Conservation (phyloP, 2,329 filamentous ascomycete species). For the Tolypocladium ophioglossoides region DNA sequence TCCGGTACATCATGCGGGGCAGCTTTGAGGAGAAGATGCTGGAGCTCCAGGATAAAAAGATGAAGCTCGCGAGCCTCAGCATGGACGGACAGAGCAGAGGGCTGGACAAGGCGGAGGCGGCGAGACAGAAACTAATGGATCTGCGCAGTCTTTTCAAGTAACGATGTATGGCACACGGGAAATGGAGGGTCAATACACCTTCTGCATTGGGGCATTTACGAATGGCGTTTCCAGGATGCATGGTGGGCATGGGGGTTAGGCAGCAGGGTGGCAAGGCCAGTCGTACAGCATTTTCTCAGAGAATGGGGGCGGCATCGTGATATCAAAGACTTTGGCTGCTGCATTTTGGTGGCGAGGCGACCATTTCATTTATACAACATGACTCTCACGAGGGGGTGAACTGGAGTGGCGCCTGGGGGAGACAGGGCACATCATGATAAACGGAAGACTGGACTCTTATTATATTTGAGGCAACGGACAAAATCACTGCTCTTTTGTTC, state of each 20-base stretch:
- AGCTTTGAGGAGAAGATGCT: slow-evolving; percentile 96
- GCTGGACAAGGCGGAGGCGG: slow-evolving; percentile 40
- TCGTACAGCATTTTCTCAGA: not conserved
- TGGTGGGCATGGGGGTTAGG: not conserved
- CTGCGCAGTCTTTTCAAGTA: slow-evolving; percentile 48
- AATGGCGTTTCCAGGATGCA: slow-evolving; percentile 1
- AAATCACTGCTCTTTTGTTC: not conserved
- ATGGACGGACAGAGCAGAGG: slow-evolving; percentile 55
- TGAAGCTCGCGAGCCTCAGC: slow-evolving; percentile 76
- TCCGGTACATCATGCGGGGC: slow-evolving; percentile 77
- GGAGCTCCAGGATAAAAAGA: slow-evolving; percentile 83
- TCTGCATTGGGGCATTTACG: not conserved
- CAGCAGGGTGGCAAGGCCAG: not conserved
- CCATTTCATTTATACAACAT: not conserved
- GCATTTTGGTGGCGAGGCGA: not conserved
- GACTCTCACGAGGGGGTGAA: slow-evolving; percentile 1
- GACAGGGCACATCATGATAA: not conserved
- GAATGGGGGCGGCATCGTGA: not conserved
- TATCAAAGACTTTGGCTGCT: not conserved
- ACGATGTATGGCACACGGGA: not conserved
- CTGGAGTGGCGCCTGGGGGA: not conserved
- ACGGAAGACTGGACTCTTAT: not conserved
- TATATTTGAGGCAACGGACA: not conserved
- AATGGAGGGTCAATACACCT: not conserved
- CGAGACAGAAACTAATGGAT: slow-evolving; percentile 52